phyloP scores from a whole-genome alignment of 768 basidiomycete species.

The Pleurotus sapidus region DNA sequence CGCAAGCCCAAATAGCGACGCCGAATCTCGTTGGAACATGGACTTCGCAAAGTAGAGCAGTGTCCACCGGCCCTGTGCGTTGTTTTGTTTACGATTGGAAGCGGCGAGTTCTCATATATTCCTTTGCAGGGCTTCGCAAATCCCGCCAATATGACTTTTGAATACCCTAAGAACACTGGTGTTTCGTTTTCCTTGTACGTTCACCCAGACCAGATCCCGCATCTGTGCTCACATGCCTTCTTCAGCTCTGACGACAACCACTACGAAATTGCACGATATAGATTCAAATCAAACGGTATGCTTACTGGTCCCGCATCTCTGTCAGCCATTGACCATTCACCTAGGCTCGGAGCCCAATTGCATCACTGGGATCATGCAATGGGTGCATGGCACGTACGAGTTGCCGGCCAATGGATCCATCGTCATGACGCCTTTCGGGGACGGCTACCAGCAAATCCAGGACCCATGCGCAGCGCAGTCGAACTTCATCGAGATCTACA shows the following conservation, averaged over 20 bases:
- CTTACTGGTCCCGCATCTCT: neutral
- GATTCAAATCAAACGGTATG: conserved; percentile 84
- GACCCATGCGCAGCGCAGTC: conserved; percentile 88
- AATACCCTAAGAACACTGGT: conserved; percentile 82
- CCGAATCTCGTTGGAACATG: conserved; percentile 71
- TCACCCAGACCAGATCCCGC: neutral
- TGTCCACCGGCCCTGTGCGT: conserved; percentile 83
- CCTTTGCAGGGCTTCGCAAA: conserved; percentile 76
- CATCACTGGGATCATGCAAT: conserved; percentile 84
- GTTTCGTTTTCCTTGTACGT: conserved; percentile 89
- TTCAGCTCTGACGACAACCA: conserved; percentile 65
- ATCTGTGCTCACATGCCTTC: conserved; percentile 6
- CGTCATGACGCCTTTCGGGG: conserved; percentile 66
- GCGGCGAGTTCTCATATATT: neutral
- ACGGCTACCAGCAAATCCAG: conserved; percentile 95
- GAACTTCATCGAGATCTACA: conserved; percentile 85
- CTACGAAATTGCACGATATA: conserved; percentile 91
- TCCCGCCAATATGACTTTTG: conserved; percentile 80
- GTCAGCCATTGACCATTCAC: neutral
- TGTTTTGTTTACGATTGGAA: neutral
- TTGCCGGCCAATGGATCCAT: conserved; percentile 80
- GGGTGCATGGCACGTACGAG: conserved; percentile 82
- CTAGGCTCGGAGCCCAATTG: conserved; percentile 83
- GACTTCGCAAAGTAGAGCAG: conserved; percentile 74
- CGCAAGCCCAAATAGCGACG: neutral